phyloP scores from a whole-genome alignment of 495 filamentous ascomycete genomes.

The Parathielavia appendiculata region DNA sequence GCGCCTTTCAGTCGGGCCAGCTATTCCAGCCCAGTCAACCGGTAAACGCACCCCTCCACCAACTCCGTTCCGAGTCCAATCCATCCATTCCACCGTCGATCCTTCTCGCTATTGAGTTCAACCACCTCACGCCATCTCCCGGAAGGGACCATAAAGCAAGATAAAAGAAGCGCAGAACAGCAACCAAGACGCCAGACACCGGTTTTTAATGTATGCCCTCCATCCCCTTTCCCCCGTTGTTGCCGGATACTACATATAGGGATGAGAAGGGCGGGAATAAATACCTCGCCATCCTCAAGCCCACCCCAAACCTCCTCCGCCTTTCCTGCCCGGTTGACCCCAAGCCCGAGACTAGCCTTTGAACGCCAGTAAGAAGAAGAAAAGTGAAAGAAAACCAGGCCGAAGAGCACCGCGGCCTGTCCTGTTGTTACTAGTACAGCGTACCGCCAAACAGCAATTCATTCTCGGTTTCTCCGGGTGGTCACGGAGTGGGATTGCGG shows the following conservation, averaged over 20 bases:
- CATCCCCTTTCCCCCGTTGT: background rate
- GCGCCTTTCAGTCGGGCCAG: no score
- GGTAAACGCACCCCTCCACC: background rate
- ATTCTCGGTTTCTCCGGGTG: no score
- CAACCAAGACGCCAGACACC: slow-evolving; percentile 19
- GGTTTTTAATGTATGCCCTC: slow-evolving; percentile 29
- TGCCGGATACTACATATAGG: slow-evolving; percentile 24
- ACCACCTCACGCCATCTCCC: background rate
- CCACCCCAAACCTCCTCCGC: no score
- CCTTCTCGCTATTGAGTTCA: no score
- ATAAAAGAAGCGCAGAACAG: background rate
- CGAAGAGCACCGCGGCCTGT: background rate
- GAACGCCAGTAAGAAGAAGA: background rate
- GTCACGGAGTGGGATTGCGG: no score
- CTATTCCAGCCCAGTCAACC: no score
- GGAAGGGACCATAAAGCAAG: background rate
- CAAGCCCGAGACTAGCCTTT: no score
- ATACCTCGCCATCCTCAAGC: no score
- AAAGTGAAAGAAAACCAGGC: background rate
- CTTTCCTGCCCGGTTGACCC: no score
- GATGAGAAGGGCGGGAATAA: no score
- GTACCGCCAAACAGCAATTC: background rate
- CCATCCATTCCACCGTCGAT: background rate
- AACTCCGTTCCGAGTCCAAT: background rate
- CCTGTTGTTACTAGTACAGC: background rate